Evolutionary conservation across 495 filamentous ascomycete genomes (phyloP), one percentile per base, ranked within the genome.

Genomic region (Penicillium waksmanii): DNA sequence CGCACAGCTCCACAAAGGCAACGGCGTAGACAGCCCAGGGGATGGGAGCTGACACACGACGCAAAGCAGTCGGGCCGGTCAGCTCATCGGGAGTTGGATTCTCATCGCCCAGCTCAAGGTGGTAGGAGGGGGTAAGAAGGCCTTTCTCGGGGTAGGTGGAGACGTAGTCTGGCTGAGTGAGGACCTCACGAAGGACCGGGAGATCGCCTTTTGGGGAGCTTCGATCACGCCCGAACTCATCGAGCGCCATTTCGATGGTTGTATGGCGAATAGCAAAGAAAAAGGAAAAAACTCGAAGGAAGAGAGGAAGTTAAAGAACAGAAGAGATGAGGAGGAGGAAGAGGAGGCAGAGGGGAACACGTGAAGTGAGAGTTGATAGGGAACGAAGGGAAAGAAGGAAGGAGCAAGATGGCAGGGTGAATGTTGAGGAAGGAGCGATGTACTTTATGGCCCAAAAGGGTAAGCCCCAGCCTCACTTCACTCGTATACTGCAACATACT

Each of bases 1-100:
- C 67, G 47, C 67, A 67, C 19, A 70, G 56, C 48, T 70, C 65
- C 47, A 70, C 65, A 33, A 70, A 62, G 18, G 66, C 66, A 34
- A 70, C 61, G 0, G 61, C 60, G 21, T 65, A 64, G n/a, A 65
- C 68, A 21, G 64, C 51, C 64, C 64, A 67, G 0, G 64, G 67
- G 46, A 69, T 67, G 0, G 64, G 67, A 33, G 62, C 67, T 5
- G 67, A 66, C 6, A 67, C 38, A 18, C 67, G 64, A 35, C 67
- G 64, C 44, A 68, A 47, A 1, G 66, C 63, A 11, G 43, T 55
- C 2, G 58, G 58, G 9, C 63, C 63, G 23, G 52, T 38, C 8
- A 65, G 52, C 8, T 65, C 63, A 1, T 65, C 63, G 7, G 46
- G 46, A 1, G 58, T 65, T 10, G 63, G 63, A 17, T 59, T 62